phyloP scores from a whole-genome alignment of 2,329 filamentous ascomycete species.

The Curvularia hawaiiensis region DNA sequence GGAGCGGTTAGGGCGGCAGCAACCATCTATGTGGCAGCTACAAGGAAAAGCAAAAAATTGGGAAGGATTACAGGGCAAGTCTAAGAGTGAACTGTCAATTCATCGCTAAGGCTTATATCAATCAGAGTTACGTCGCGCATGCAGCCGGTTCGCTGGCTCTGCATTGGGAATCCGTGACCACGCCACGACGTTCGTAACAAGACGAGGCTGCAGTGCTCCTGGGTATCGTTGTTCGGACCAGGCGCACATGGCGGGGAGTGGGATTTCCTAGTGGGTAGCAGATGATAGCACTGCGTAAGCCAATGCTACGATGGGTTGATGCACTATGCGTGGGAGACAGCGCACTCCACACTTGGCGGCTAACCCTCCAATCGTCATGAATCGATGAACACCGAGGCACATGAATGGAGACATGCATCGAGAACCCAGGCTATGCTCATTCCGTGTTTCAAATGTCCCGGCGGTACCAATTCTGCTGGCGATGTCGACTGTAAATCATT shows the following conservation, averaged over 20 bases:
- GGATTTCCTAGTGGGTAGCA: slow-evolving; percentile 23
- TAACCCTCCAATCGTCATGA: slow-evolving; percentile 15
- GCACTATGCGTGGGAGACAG: slow-evolving; percentile 33
- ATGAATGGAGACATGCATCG: background rate
- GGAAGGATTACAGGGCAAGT: background rate
- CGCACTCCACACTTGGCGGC: slow-evolving; percentile 40
- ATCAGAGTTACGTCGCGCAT: slow-evolving; percentile 13
- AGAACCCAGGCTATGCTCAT: background rate
- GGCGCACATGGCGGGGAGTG: slow-evolving; percentile 25
- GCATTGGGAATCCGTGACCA: slow-evolving; percentile 33
- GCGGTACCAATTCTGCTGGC: background rate
- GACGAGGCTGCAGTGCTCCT: slow-evolving; percentile 21
- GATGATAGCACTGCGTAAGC: slow-evolving; percentile 21
- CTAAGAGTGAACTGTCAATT: background rate
- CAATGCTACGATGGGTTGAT: slow-evolving; percentile 17
- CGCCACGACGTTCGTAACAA: slow-evolving; percentile 23
- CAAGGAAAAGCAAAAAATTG: background rate
- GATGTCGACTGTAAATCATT: background rate
- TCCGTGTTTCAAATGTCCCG: background rate
- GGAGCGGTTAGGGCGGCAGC: slow-evolving; percentile 4
- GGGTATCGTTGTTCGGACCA: slow-evolving; percentile 20
- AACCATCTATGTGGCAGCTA: background rate
- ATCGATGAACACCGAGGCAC: slow-evolving; percentile 6
- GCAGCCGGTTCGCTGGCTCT: slow-evolving; percentile 36
- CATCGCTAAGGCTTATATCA: slow-evolving; percentile 28